These are phyloP conservation scores for Hanseniaspora jakobsenii DNA, from an alignment of 805 yeast genomes.

Conservation along the genomic window DNA sequence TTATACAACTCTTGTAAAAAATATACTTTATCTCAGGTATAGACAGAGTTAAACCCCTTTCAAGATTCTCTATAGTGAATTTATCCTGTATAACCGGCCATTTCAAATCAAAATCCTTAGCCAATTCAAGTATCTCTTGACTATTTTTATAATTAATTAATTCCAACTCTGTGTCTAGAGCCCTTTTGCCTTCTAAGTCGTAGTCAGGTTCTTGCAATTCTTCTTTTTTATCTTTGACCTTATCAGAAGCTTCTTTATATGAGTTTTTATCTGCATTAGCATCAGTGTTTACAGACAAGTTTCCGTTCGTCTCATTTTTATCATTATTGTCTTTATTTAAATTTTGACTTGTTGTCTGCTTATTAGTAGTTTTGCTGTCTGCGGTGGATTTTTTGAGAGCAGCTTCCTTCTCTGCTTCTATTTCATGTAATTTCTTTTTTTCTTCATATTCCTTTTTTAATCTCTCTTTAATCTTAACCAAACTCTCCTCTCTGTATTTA, in stretches of 20 bases:
- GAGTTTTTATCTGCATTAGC: no score
- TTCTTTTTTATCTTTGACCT: constrained; percentile 21
- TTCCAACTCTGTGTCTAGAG: constrained; percentile 8
- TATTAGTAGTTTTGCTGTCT: no score
- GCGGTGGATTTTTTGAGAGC: no score
- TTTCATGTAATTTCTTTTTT: constrained; percentile 12
- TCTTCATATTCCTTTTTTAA: constrained; percentile 14
- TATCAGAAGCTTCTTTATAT: no score
- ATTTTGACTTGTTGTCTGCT: no score
- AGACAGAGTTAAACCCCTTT: constrained; percentile 27
- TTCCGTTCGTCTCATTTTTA: no score
- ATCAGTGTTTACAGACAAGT: no score
- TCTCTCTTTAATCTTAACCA: constrained; percentile 20
- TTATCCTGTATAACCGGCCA: constrained; percentile 61
- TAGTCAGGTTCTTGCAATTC: constrained; percentile 16
- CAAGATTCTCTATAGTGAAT: constrained; percentile 28
- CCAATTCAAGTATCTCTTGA: constrained; percentile 59
- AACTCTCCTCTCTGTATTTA: constrained; percentile 1
- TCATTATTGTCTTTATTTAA: no score
- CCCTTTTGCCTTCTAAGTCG: constrained; percentile 15
- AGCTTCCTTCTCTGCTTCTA: constrained; percentile 17
- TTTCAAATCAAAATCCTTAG: constrained; percentile 40
- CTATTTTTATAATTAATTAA: constrained; percentile 73
- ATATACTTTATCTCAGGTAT: constrained; percentile 76
- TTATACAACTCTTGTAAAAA: constrained; percentile 57